These are phyloP conservation scores for Blastobotrys robertii DNA, from an alignment of 805 yeast genomes.

Conservation along the genomic window DNA sequence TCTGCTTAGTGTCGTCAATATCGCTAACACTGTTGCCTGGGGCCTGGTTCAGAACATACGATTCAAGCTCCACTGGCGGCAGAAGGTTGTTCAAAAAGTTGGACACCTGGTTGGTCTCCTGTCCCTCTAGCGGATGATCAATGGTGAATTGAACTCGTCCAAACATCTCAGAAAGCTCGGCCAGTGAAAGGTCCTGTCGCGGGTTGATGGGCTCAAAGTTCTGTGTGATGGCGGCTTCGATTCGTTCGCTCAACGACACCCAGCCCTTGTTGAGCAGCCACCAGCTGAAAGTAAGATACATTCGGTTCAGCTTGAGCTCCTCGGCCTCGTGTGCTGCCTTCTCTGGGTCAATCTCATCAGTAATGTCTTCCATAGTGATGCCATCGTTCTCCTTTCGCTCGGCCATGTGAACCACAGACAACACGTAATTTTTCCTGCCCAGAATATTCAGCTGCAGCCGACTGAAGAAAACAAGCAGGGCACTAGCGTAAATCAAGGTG, in stretches of 20 bases:
- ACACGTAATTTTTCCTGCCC: conserved; percentile 78
- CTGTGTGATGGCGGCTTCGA: conserved; percentile 46
- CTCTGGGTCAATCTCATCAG: conserved; percentile 20
- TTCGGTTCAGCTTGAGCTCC: conserved; percentile 46
- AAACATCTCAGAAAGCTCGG: conserved; percentile 40
- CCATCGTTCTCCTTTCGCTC: conserved; percentile 26
- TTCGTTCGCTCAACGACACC: conserved; percentile 42
- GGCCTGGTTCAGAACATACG: conserved; percentile 45
- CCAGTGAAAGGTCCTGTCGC: conserved; percentile 55
- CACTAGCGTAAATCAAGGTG: conserved; percentile 56
- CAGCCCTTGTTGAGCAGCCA: conserved; percentile 89
- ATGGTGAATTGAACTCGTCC: conserved; percentile 28
- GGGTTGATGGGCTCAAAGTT: conserved; percentile 61
- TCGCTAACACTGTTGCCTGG: conserved; percentile 14
- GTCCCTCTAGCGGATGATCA: conserved; percentile 20
- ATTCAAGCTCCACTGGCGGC: conserved; percentile 45
- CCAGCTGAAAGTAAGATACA: conserved; percentile 83
- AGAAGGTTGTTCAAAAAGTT: conserved; percentile 30
- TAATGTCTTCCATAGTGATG: conserved; percentile 17
- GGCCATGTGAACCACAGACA: conserved; percentile 65
- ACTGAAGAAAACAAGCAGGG: conserved; percentile 66
- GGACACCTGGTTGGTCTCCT: conserved; percentile 6
- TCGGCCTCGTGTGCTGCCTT: conserved; percentile 18
- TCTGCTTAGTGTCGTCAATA: conserved; percentile 19
- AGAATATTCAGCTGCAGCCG: conserved; percentile 80